Percentiles rank a stretch among this genome's conserved stretches.
Conservation (phyloP, 805 yeast genomes). For the Hanseniaspora pseudoguilliermondii region DNA sequence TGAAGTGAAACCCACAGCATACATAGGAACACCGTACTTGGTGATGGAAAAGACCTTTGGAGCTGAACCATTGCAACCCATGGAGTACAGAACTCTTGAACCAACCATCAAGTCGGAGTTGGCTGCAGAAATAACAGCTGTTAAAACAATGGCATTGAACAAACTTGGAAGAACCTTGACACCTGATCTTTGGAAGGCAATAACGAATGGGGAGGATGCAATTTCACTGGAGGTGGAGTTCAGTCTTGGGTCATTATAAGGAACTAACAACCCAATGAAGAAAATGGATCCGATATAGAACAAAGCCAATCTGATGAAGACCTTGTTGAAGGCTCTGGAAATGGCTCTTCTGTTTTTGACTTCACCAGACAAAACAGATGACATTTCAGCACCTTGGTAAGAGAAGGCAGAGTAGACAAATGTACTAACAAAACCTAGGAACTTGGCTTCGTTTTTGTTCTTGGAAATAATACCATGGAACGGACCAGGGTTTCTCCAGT, state of each 20-base stretch:
- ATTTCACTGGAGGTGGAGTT: slow-evolving; percentile 24
- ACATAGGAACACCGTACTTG: slow-evolving; percentile 48
- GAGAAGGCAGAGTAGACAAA: slow-evolving; percentile 67
- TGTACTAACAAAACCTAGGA: slow-evolving; percentile 58
- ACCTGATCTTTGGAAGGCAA: slow-evolving; percentile 58
- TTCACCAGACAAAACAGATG: slow-evolving; percentile 68
- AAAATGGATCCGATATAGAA: slow-evolving; percentile 55
- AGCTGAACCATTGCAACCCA: slow-evolving; percentile 47
- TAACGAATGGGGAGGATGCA: slow-evolving; percentile 57
- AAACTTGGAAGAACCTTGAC: slow-evolving; percentile 54
- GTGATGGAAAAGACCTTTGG: slow-evolving; percentile 40
- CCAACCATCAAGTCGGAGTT: slow-evolving; percentile 64
- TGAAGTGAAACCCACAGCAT: slow-evolving; percentile 45
- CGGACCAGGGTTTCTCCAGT: slow-evolving; percentile 70
- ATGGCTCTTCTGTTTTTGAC: slow-evolving; percentile 56
- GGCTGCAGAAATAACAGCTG: slow-evolving; percentile 65
- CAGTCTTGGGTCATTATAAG: slow-evolving; percentile 49
- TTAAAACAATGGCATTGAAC: slow-evolving; percentile 56
- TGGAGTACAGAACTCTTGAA: slow-evolving; percentile 53
- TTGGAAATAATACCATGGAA: slow-evolving; percentile 52
- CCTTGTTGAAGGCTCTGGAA: slow-evolving; percentile 61
- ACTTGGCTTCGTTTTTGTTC: slow-evolving; percentile 41
- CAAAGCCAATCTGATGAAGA: slow-evolving; percentile 48
- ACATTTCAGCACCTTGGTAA: slow-evolving; percentile 66
- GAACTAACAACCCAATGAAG: slow-evolving; percentile 59